A percentile compares a stretch with the other conserved stretches of the same genome.
Conservation (phyloP, 2,329 filamentous ascomycete species). For the Dactylellina haptotyla region DNA sequence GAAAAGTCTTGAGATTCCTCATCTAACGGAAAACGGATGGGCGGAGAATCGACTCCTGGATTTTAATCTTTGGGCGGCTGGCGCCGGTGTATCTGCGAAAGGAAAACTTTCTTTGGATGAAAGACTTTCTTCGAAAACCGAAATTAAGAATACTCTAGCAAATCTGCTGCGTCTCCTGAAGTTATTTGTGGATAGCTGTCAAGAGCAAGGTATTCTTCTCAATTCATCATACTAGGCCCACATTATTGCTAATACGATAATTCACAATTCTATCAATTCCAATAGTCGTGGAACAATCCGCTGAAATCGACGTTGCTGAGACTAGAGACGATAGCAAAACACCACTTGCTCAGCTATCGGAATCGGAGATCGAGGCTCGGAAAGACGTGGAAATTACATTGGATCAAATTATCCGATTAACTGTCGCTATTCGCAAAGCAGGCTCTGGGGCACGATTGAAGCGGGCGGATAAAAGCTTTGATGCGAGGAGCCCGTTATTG, state of each 20-base stretch:
- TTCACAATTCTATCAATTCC: background rate
- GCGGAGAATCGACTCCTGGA: constrained; percentile 42
- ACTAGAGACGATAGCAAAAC: background rate
- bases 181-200: constrained; percentile 32
- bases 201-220: constrained; percentile 12
- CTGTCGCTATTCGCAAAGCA: constrained; percentile 36
- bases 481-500: background rate
- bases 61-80: constrained; percentile 42
- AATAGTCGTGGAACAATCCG: background rate
- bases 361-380: constrained; percentile 15
- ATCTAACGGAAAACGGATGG: constrained; percentile 31
- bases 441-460: constrained; percentile 23
- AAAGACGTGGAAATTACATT: constrained; percentile 35
- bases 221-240: background rate
- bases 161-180: constrained; percentile 33
- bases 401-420: constrained; percentile 39
- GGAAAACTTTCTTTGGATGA: constrained; percentile 41
- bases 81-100: constrained; percentile 35
- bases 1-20: constrained; percentile 12
- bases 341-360: background rate
- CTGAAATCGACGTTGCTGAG: background rate
- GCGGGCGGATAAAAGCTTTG: constrained; percentile 27
- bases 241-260: background rate
- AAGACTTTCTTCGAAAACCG: constrained; percentile 20
- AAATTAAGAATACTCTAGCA: constrained; percentile 17